phyloP scores from a whole-genome alignment of 2,329 filamentous ascomycete species.

The Ceratocystis lukuohia region DNA sequence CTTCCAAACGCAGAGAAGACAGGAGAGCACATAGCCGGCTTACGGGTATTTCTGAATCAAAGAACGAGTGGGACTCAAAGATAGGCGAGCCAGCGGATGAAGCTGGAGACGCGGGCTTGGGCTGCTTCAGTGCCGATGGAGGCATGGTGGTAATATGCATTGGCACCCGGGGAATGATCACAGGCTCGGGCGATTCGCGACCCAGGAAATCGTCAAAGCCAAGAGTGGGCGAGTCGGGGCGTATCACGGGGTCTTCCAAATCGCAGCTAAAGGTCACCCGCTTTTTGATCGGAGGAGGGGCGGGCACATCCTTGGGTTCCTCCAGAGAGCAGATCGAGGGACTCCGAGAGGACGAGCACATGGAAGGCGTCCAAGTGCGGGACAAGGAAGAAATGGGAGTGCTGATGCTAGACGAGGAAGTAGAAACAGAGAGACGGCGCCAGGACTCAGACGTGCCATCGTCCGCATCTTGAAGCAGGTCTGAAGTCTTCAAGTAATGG shows the following conservation, averaged over 20 bases:
- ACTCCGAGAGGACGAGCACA: conserved; percentile 36
- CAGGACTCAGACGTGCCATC: conserved; percentile 30
- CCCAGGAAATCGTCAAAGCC: conserved; percentile 35
- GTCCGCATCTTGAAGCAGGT: conserved; percentile 37
- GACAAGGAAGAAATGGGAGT: conserved; percentile 38
- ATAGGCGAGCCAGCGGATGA: conserved; percentile 4
- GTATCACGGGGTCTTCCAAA: conserved; percentile 35
- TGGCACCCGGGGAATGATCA: conserved; percentile 16
- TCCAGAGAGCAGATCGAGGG: conserved; percentile 32
- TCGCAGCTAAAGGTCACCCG: conserved; percentile 29
- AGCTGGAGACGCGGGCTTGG: conserved; percentile 15
- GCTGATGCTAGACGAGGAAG: conserved; percentile 30
- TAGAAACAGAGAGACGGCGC: conserved; percentile 28
- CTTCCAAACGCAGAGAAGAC: conserved; percentile 35
- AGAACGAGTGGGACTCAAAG: conserved; percentile 21
- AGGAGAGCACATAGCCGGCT: conserved; percentile 39
- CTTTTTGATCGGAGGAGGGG: conserved; percentile 26
- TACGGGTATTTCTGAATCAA: conserved; percentile 31
- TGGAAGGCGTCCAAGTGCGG: conserved; percentile 31
- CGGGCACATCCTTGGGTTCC: conserved; percentile 21
- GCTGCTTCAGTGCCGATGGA: conserved; percentile 17
- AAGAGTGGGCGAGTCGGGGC: conserved; percentile 47
- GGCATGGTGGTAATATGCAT: conserved; percentile 19
- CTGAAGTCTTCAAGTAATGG: conserved; percentile 38
- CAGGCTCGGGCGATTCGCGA: conserved; percentile 22